Conservation (phyloP, 2,329 filamentous ascomycete genomes). For the Fusarium avenaceum region DNA sequence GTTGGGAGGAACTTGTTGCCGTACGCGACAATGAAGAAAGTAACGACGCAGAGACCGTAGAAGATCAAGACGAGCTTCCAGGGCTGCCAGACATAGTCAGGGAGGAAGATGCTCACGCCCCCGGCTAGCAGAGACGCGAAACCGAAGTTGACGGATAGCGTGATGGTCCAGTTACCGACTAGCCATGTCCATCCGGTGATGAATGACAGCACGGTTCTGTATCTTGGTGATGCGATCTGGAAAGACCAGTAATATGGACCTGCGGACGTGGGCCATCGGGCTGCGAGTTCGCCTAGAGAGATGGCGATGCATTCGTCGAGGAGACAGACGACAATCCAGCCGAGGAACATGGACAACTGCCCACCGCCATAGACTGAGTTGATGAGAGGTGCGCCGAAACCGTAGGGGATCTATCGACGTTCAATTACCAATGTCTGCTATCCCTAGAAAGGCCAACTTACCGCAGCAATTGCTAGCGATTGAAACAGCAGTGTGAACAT, state of each 20-base stretch:
- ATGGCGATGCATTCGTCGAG: slow-evolving; percentile 79
- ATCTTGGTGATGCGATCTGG: slow-evolving; percentile 70
- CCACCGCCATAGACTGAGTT: slow-evolving; percentile 46
- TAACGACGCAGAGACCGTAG: slow-evolving; percentile 72
- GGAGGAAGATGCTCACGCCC: slow-evolving; percentile 73
- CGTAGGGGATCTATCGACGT: slow-evolving; percentile 41
- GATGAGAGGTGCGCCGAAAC: slow-evolving; percentile 45
- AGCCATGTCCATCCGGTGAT: slow-evolving; percentile 81
- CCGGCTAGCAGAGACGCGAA: slow-evolving; percentile 77
- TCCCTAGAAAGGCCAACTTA: neutral
- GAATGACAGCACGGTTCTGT: slow-evolving; percentile 75
- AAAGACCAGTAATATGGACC: slow-evolving; percentile 82
- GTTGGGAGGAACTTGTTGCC: slow-evolving; percentile 68
- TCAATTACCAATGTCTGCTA: neutral
- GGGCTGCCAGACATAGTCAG: slow-evolving; percentile 68
- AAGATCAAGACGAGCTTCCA: slow-evolving; percentile 84
- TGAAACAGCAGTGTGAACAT: slow-evolving; percentile 50
- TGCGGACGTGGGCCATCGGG: slow-evolving; percentile 71
- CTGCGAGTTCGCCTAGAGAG: slow-evolving; percentile 79
- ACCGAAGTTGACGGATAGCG: slow-evolving; percentile 77
- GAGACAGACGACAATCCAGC: slow-evolving; percentile 71
- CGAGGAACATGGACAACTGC: slow-evolving; percentile 73
- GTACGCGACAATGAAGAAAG: slow-evolving; percentile 77
- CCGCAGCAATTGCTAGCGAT: slow-evolving; percentile 49
- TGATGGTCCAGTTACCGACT: slow-evolving; percentile 78